These are phyloP conservation scores for Gossypium davidsonii DNA, from an alignment of 441 rosid genomes.

Conservation along the genomic window DNA sequence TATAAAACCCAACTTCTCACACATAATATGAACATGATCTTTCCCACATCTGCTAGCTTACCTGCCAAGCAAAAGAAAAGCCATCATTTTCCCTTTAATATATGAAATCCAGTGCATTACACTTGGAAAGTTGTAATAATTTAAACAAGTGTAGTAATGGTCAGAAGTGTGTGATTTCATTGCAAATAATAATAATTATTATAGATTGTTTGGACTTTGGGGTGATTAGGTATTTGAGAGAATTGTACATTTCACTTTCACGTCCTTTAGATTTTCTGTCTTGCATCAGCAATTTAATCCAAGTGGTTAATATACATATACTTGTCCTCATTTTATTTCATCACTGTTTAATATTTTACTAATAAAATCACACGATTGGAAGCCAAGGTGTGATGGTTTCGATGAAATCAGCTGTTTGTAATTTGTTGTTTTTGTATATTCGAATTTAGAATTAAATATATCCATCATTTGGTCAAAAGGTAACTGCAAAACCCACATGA, in stretches of 20 bases:
- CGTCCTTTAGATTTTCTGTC: not conserved
- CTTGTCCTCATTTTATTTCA: no score
- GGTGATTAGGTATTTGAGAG: not conserved
- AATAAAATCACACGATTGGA: not conserved
- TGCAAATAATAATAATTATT: not conserved
- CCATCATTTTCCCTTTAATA: not conserved
- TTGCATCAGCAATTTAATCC: not conserved
- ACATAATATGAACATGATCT: not conserved
- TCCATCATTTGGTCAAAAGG: not conserved
- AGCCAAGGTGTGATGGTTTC: not conserved
- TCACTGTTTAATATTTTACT: no score
- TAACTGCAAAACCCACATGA: not conserved
- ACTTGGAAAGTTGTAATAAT: not conserved
- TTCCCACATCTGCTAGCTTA: slow-evolving; percentile 2
- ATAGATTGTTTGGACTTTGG: not conserved
- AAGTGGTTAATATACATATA: not conserved
- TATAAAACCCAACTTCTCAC: not conserved
- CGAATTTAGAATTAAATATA: not conserved
- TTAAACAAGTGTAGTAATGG: not conserved
- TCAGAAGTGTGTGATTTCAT: not conserved
- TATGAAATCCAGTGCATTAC: not conserved
- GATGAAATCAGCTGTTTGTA: not conserved
- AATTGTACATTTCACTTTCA: not conserved
- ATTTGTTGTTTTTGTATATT: not conserved
- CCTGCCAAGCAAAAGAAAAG: not conserved